Percentiles rank a stretch among this genome's conserved stretches.
These are phyloP conservation scores for Bryoglossum gracile DNA, from an alignment of 495 filamentous ascomycete genomes.

Conservation along the genomic window DNA sequence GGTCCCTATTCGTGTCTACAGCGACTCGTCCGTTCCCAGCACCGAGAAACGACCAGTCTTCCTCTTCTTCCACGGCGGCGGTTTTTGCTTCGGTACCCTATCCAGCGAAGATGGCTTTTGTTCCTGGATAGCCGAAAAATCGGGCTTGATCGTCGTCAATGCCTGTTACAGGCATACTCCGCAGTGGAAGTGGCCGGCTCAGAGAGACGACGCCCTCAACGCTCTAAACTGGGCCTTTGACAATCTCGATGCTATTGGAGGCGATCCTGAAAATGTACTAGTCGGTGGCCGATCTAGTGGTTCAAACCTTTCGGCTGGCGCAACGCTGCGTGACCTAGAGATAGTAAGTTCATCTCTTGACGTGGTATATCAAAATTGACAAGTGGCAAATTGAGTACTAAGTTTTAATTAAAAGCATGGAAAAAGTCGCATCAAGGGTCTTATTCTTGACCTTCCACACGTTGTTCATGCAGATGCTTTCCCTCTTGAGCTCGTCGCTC, in stretches of 20 bases:
- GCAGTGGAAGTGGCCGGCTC: not conserved
- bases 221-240: not conserved
- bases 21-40: no score
- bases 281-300: not conserved
- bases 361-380: not conserved
- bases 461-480: not conserved
- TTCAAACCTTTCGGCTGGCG: not conserved
- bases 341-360: not conserved
- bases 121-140: not conserved
- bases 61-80: not conserved
- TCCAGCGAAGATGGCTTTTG: not conserved
- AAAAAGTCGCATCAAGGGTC: not conserved
- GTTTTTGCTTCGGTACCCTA: not conserved
- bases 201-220: not conserved
- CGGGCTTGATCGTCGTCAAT: not conserved
- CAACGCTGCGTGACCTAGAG: not conserved
- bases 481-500: not conserved
- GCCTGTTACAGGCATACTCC: not conserved
- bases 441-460: not conserved
- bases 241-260: not conserved
- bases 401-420: not conserved
- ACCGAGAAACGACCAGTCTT: not conserved
- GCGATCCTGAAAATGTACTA: not conserved
- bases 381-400: not conserved
- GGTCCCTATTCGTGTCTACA: no score